Evolutionary conservation across 768 basidiomycete genomes (phyloP), one percentile per base, ranked within the genome.

Genomic region (Gelatoporia subvermispora): DNA sequence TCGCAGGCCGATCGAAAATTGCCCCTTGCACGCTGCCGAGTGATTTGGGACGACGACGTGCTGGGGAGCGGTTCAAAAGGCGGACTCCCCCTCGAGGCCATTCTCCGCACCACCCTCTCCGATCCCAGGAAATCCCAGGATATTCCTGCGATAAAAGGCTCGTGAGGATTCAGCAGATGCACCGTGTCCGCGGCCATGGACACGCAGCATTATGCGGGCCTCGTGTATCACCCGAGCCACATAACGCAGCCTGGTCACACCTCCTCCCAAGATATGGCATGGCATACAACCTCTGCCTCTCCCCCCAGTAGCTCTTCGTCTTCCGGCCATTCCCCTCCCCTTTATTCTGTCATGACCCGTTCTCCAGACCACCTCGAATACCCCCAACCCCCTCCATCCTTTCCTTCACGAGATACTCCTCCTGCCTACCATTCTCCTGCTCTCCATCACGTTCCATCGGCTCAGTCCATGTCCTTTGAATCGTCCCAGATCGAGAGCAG

Each of bases 401-500:
- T n/a, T 20, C 37, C n/a, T 16, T 31, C 43, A 35, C 43, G 43
- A 34, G 13, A 31, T 31, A 20, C 43, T 11, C n/a, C 34, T 4
- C 11, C 17, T 21, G 43, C 24, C 28, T 45, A 42, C n/a, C 47
- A 50, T 15, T 55, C 53, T 4, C 49, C 53, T 20, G 36, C 55
- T 39, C 20, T 52, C 41, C 45, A 52, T 35, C 18, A 50, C 16
- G 44, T 39, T 2, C 35, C 55, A 13, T 49, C 51, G 21, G 35
- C 16, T 25, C 55, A 47, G 20, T 24, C 23, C 3, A 43, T 50
- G 36, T 34, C 53, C 20, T 57, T 59, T 31, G 51, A 54, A 17
- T 55, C 55, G 18, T 47, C 64, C 3, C 78, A 78, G 64, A 65
- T 78, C 35, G 67, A 75, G 11, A 66, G 76, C 24, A 78, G 71